Conservation (phyloP, 345 rosid genomes). For the Eucalyptus victrix region DNA sequence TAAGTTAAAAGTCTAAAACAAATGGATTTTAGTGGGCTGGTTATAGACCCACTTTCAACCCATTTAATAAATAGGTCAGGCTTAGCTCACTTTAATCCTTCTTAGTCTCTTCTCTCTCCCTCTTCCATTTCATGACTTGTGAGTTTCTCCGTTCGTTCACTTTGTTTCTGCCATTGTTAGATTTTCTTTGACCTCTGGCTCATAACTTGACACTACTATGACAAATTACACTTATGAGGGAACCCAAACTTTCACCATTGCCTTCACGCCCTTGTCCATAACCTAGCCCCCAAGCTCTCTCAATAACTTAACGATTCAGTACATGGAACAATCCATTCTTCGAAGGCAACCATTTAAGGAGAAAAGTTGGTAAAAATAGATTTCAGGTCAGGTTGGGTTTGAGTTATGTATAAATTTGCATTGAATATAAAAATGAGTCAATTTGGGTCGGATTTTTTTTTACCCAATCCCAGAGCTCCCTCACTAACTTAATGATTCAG, state of each 20-base stretch:
- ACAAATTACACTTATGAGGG: neutral
- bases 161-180: neutral
- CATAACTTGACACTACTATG: neutral
- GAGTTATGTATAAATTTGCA: neutral
- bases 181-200: neutral
- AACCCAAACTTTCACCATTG: neutral
- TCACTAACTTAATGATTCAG: neutral
- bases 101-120: neutral
- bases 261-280: neutral
- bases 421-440: neutral
- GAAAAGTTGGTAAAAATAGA: too few species aligned
- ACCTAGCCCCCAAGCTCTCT: neutral
- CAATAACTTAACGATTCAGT: neutral
- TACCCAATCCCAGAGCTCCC: rapidly evolving
- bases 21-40: neutral
- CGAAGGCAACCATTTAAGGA: neutral
- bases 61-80: neutral
- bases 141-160: neutral
- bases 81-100: neutral
- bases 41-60: neutral
- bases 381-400: rapidly evolving
- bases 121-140: neutral
- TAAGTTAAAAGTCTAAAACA: too few species aligned
- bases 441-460: too few species aligned
- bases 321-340: neutral